A percentile compares a stretch with the other conserved stretches of the same genome.
phyloP scores from a whole-genome alignment of 108 stramenopile genomes.

The Fragilariopsis cylindrus region DNA sequence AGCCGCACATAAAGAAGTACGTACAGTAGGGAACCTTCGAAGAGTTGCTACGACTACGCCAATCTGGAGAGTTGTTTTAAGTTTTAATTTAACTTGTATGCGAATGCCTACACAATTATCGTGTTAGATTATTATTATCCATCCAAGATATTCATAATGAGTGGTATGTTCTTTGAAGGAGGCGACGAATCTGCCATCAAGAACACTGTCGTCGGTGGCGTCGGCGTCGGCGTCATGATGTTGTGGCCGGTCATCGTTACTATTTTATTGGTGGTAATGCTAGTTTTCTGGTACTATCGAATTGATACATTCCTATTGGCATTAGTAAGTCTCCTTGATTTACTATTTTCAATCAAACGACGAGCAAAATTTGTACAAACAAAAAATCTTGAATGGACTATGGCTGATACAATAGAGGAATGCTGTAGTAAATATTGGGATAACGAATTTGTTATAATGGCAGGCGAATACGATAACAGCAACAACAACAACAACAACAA shows the following conservation, averaged over 20 bases:
- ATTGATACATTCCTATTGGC: neutral
- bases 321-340: constrained; percentile 16
- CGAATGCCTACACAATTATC: no score
- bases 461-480: constrained; percentile 1
- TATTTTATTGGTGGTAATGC: neutral
- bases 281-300: constrained; percentile 1
- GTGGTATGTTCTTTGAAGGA: no score
- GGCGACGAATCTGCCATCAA: no score
- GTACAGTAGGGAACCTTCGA: no score
- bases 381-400: constrained; percentile 21
- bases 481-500: neutral
- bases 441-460: constrained; percentile 2
- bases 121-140: no score
- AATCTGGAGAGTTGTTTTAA: no score
- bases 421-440: constrained; percentile 19
- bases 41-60: no score
- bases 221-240: neutral
- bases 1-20: no score
- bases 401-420: constrained; percentile 25
- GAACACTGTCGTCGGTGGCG: no score
- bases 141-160: no score
- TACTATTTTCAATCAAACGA: constrained; percentile 19
- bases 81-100: no score
- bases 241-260: neutral
- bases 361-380: constrained; percentile 13